A percentile compares a stretch with the other conserved stretches of the same genome.
Conservation (phyloP, 768 basidiomycete genomes). For the Dendrothele bispora region DNA sequence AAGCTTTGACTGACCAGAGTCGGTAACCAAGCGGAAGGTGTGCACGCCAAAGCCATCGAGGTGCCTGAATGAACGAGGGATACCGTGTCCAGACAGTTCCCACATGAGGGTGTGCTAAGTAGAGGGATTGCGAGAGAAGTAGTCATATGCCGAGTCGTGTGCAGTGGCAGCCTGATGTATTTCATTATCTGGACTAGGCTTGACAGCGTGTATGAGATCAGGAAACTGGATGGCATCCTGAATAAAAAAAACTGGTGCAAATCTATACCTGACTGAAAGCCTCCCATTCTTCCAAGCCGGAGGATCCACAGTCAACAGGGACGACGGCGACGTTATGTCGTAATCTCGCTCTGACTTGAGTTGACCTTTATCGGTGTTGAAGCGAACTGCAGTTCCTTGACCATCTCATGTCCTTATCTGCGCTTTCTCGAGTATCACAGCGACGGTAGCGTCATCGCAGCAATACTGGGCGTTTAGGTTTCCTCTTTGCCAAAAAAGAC, state of each 20-base stretch:
- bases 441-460: conserved; percentile 93
- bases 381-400: conserved; percentile 65
- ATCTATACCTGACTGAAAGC: conserved; percentile 38
- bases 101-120: conserved; percentile 62
- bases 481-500: conserved; percentile 89
- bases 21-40: conserved; percentile 64
- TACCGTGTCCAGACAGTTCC: conserved; percentile 66
- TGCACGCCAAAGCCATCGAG: conserved; percentile 76
- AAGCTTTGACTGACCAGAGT: conserved; percentile 60
- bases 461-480: conserved; percentile 83
- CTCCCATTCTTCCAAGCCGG: conserved; percentile 33
- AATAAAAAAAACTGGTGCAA: conserved; percentile 67
- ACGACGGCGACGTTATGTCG: no score
- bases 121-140: conserved; percentile 59
- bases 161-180: conserved; percentile 63
- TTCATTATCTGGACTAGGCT: conserved; percentile 67
- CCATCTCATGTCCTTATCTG: conserved; percentile 66
- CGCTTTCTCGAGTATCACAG: conserved; percentile 61
- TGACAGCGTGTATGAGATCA: conserved; percentile 71
- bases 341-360: no score
- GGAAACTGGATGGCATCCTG: conserved; percentile 61
- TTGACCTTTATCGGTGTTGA: conserved; percentile 70
- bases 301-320: conserved; percentile 62
- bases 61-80: conserved; percentile 60
- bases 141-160: conserved; percentile 61